Evolutionary conservation across 768 basidiomycete species (phyloP).

Genomic region (Xerocomellus chrysenteron): DNA sequence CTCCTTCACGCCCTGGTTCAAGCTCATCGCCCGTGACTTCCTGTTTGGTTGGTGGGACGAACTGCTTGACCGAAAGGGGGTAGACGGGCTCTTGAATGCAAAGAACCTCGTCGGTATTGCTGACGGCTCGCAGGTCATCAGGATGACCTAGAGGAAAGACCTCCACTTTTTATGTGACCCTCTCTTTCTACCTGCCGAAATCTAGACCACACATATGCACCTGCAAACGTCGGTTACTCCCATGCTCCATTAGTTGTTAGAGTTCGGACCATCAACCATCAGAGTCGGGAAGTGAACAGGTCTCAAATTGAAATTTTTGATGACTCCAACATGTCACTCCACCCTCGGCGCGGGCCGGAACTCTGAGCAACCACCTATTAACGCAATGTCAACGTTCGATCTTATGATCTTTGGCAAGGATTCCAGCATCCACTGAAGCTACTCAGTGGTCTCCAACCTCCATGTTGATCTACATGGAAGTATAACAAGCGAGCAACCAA

Average conservation of each 20-base stretch:
- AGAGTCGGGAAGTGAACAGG: too few species aligned
- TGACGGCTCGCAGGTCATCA: constrained; percentile 73
- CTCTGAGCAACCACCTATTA: too few species aligned
- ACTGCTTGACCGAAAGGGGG: constrained; percentile 60
- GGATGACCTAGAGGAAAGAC: constrained; percentile 44
- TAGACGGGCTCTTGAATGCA: constrained; percentile 53
- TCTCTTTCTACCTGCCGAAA: background rate
- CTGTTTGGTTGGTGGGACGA: constrained; percentile 99
- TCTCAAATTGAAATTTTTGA: too few species aligned
- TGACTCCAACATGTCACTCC: too few species aligned
- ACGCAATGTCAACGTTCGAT: background rate
- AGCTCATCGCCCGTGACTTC: constrained; percentile 94
- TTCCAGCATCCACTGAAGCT: too few species aligned
- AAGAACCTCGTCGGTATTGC: constrained; percentile 54
- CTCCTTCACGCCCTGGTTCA: constrained; percentile 98
- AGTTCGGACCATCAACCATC: too few species aligned
- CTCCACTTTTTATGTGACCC: background rate
- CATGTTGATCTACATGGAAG: background rate
- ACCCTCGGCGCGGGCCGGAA: too few species aligned
- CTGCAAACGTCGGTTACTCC: background rate
- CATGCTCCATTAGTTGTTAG: too few species aligned
- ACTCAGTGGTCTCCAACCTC: background rate
- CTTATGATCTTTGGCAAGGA: background rate
- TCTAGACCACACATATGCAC: background rate
- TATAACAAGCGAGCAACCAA: background rate